Percentiles rank a stretch among this genome's conserved stretches.
Evolutionary conservation across 1,284 basidiomycete species (phyloP).

Genomic region (Trichosporon faecale): DNA sequence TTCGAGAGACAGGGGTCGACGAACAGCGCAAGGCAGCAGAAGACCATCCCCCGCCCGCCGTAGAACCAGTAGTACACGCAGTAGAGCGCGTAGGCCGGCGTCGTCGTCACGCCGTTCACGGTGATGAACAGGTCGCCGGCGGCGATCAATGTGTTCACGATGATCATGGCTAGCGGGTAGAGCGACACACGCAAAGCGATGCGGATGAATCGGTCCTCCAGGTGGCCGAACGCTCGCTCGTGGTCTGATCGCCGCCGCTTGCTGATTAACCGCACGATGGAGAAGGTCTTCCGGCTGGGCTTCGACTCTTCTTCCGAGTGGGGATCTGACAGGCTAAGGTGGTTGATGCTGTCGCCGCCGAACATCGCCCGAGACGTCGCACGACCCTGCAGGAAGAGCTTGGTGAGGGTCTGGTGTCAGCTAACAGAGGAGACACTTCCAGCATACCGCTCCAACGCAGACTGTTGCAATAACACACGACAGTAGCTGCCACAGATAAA

Average conservation of each 20-base stretch:
- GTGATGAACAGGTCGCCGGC: conserved; percentile 27
- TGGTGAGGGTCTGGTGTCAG: conserved; percentile 28
- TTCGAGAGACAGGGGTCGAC: conserved; percentile 24
- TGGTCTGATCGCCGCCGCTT: conserved; percentile 12
- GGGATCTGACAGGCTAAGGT: conserved; percentile 20
- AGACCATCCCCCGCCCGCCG: conserved; percentile 20
- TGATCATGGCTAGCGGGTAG: conserved; percentile 30
- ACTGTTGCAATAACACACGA: conserved; percentile 33
- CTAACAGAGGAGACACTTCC: background rate
- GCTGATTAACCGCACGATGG: conserved; percentile 8
- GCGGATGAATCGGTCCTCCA: conserved; percentile 26
- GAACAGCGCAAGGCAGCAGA: conserved; percentile 19
- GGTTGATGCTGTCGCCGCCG: conserved; percentile 25
- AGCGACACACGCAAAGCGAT: conserved; percentile 31
- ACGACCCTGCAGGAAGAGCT: conserved; percentile 35
- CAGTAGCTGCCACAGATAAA: conserved; percentile 42
- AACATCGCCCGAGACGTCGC: conserved; percentile 33
- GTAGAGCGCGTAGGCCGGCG: conserved; percentile 22
- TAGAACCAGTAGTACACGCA: conserved; percentile 27
- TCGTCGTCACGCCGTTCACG: conserved; percentile 14
- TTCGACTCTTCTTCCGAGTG: conserved; percentile 28
- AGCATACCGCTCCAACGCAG: conserved; percentile 29
- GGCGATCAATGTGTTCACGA: conserved; percentile 32
- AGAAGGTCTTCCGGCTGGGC: conserved; percentile 22
- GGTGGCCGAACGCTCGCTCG: conserved; percentile 17